phyloP scores from a whole-genome alignment of 2,329 filamentous ascomycete species.

The Aspergillus pseudotamarii region DNA sequence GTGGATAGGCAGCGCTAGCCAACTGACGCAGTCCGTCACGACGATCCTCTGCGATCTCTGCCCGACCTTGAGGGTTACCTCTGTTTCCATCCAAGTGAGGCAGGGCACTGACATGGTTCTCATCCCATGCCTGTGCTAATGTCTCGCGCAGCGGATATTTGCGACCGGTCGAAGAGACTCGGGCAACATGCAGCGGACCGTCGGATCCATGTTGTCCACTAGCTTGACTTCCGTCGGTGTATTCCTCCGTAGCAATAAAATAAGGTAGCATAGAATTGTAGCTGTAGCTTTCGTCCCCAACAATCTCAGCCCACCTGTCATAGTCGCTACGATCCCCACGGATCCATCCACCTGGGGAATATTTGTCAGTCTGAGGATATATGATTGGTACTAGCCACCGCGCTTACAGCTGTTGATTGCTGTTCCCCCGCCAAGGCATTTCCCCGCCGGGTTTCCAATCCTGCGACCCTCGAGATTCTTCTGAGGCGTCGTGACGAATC shows the following conservation, averaged over 20 bases:
- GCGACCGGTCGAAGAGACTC: slow-evolving; percentile 6
- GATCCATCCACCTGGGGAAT: not conserved
- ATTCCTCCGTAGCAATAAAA: slow-evolving; percentile 28
- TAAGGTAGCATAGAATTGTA: slow-evolving; percentile 32
- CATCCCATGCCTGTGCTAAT: slow-evolving; percentile 11
- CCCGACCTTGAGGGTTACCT: slow-evolving; percentile 14
- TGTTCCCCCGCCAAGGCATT: slow-evolving; percentile 30
- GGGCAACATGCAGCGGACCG: slow-evolving; percentile 26
- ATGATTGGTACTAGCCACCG: not conserved
- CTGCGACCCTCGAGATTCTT: slow-evolving; percentile 26
- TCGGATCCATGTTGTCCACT: slow-evolving; percentile 28
- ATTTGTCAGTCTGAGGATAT: not conserved
- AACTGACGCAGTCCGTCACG: slow-evolving; percentile 10
- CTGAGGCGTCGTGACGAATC: slow-evolving; percentile 34
- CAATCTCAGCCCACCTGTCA: slow-evolving; percentile 29
- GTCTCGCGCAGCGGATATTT: slow-evolving; percentile 16
- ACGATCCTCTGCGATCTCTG: slow-evolving; percentile 14
- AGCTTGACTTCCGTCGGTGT: not conserved
- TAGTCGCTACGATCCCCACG: slow-evolving; percentile 31
- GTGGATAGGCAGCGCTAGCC: slow-evolving; percentile 11
- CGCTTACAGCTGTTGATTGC: slow-evolving; percentile 33
- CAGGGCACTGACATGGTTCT: slow-evolving; percentile 4
- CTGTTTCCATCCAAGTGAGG: slow-evolving; percentile 8
- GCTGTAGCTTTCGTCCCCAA: slow-evolving; percentile 30
- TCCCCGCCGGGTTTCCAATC: slow-evolving; percentile 33